Percentiles rank a stretch among this genome's conserved stretches.
Conservation (phyloP, 345 rosid genomes). For the Ceriops tagal region DNA sequence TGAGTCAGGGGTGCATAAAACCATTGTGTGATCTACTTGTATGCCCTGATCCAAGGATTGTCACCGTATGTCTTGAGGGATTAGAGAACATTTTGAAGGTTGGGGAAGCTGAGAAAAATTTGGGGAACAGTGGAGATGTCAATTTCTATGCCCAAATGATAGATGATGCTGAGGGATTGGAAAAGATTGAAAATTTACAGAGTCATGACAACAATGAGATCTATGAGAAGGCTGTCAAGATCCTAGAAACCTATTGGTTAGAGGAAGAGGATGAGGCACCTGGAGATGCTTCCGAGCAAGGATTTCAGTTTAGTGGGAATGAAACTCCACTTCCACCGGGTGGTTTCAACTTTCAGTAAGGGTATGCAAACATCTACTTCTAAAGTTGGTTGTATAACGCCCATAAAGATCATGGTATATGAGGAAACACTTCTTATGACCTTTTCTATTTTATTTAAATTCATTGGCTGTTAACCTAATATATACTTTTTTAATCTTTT, state of each 20-base stretch:
- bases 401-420: too few relatives aligned
- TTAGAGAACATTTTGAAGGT: constrained; percentile 26
- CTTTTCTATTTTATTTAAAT: too few relatives aligned
- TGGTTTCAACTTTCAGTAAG: constrained; percentile 26
- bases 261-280: constrained; percentile 23
- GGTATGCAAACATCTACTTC: constrained; percentile 8
- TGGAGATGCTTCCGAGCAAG: constrained; percentile 18
- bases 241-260: constrained; percentile 24
- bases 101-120: constrained; percentile 23
- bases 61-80: constrained; percentile 30
- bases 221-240: constrained; percentile 25
- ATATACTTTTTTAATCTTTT: background rate
- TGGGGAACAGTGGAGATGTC: constrained; percentile 16
- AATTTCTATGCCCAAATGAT: constrained; percentile 21
- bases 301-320: constrained; percentile 15
- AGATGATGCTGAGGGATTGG: constrained; percentile 22
- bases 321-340: constrained; percentile 18
- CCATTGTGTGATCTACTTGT: constrained; percentile 32
- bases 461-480: background rate
- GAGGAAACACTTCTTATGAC: too few relatives aligned
- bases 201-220: constrained; percentile 27
- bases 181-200: constrained; percentile 23
- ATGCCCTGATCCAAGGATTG: constrained; percentile 33
- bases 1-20: constrained; percentile 27
- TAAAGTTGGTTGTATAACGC: too few relatives aligned